Percentiles rank a stretch among this genome's conserved stretches.
Conservation (phyloP, 768 basidiomycete genomes). For the Termitomyces sp. region DNA sequence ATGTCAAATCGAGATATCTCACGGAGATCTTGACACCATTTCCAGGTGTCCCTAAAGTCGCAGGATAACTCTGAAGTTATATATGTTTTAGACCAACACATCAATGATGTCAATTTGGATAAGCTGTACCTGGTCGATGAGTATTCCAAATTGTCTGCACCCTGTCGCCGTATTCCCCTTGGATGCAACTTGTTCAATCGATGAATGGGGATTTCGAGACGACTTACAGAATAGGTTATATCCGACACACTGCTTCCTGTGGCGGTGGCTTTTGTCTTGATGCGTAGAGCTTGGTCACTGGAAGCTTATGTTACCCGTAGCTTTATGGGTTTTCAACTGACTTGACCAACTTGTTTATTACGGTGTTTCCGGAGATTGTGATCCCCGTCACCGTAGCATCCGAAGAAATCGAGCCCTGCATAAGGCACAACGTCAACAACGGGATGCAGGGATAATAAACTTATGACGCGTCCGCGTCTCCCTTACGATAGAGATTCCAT, state of each 20-base stretch:
- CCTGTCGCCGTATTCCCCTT: conserved; percentile 51
- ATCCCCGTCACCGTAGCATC: conserved; percentile 41
- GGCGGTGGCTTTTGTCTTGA: conserved; percentile 49
- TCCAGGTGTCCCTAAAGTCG: conserved; percentile 46
- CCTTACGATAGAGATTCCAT: conserved; percentile 63
- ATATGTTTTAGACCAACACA: not conserved
- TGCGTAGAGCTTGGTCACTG: conserved; percentile 53
- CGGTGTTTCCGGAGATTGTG: conserved; percentile 43
- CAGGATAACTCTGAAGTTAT: conserved; percentile 49
- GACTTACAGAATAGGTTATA: conserved; percentile 42
- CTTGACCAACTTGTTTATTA: conserved; percentile 45
- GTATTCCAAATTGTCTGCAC: conserved; percentile 43
- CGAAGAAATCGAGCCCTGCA: conserved; percentile 52
- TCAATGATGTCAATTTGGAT: not conserved
- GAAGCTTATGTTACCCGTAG: not conserved
- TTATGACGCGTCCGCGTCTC: conserved; percentile 13
- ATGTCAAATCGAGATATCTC: conserved; percentile 11
- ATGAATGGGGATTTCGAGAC: not conserved
- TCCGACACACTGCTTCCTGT: conserved; percentile 42
- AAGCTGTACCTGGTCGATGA: conserved; percentile 52
- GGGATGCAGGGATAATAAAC: conserved; percentile 17
- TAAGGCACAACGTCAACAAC: conserved; percentile 27
- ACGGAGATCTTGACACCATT: conserved; percentile 57
- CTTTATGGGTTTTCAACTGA: not conserved
- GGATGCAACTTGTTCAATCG: not conserved